A percentile compares a stretch with the other conserved stretches of the same genome.
Evolutionary conservation across 306 rosid genomes (phyloP).

Genomic region (Rosa multiflora): DNA sequence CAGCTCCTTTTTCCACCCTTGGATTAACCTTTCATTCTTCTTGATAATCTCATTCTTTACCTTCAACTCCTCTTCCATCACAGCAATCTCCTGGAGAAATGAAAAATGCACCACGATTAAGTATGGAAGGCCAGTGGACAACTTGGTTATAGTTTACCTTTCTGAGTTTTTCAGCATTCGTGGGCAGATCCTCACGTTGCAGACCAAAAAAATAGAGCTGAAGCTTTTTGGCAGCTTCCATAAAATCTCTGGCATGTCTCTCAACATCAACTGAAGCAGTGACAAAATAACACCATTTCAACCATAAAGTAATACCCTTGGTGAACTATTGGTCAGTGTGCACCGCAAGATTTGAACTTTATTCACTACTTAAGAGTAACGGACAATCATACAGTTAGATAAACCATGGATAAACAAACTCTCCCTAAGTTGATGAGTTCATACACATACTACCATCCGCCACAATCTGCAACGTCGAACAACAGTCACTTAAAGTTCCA

Average conservation of each 20-base stretch:
- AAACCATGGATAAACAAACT: background rate
- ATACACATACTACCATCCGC: background rate
- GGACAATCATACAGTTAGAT: background rate
- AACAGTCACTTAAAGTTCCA: background rate
- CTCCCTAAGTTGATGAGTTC: background rate
- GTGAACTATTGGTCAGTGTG: too few relatives aligned
- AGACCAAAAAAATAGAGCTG: slow-evolving; percentile 70
- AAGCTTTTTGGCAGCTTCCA: slow-evolving; percentile 98
- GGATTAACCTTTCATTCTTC: slow-evolving; percentile 68
- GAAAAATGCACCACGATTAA: background rate
- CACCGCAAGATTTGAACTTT: background rate
- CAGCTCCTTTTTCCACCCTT: slow-evolving; percentile 76
- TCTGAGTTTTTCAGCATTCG: slow-evolving; percentile 58
- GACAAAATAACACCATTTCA: slow-evolving; percentile 3
- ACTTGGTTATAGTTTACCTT: slow-evolving; percentile 44
- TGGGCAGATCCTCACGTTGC: slow-evolving; percentile 80
- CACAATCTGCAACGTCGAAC: background rate
- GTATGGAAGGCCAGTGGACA: background rate
- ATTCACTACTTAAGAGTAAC: background rate
- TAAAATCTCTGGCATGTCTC: slow-evolving; percentile 89
- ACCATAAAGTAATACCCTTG: background rate
- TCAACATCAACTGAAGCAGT: slow-evolving; percentile 77
- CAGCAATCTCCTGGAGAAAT: slow-evolving; percentile 65
- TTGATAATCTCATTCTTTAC: slow-evolving; percentile 59
- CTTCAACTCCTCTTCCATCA: slow-evolving; percentile 76